Conservation (phyloP, 805 yeast genomes). For the Sugiyamaella boreocaroliniensis region DNA sequence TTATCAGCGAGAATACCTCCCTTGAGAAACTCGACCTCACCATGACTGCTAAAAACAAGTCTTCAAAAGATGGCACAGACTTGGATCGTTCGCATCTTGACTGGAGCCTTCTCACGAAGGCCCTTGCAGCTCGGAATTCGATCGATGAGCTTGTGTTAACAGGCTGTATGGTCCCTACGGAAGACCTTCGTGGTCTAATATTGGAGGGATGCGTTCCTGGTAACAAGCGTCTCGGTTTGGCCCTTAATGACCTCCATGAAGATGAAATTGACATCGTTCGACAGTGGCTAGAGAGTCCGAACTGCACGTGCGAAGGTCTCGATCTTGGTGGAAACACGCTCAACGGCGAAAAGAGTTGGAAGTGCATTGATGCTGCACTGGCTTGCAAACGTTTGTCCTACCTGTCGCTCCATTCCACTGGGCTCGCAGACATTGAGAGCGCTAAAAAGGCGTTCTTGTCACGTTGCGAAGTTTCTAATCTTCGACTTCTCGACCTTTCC, state of each 20-base stretch:
- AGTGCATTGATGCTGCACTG: conserved; percentile 14
- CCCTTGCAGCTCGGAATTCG: conserved; percentile 62
- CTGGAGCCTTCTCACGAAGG: conserved; percentile 71
- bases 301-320: conserved; percentile 52
- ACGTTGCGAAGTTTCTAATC: conserved; percentile 46
- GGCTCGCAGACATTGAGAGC: conserved; percentile 37
- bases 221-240: conserved; percentile 67
- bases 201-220: conserved; percentile 46
- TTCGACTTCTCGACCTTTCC: conserved; percentile 71
- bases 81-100: conserved; percentile 68
- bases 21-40: conserved; percentile 25
- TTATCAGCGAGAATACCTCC: conserved; percentile 15
- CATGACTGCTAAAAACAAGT: conserved; percentile 11
- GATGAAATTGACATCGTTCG: conserved; percentile 53
- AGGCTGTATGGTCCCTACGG: conserved; percentile 55
- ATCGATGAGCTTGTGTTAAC: conserved; percentile 73
- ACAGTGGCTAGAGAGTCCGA: conserved; percentile 48
- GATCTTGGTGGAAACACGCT: conserved; percentile 80
- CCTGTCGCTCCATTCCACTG: conserved; percentile 61
- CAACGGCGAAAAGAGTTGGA: conserved; percentile 21
- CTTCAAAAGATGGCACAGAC: background rate
- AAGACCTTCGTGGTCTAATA: conserved; percentile 50
- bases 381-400: conserved; percentile 34
- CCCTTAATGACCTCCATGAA: conserved; percentile 57
- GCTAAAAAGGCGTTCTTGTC: conserved; percentile 44